Conservation (phyloP, 768 basidiomycete genomes). For the Aureoboletus auriporus region DNA sequence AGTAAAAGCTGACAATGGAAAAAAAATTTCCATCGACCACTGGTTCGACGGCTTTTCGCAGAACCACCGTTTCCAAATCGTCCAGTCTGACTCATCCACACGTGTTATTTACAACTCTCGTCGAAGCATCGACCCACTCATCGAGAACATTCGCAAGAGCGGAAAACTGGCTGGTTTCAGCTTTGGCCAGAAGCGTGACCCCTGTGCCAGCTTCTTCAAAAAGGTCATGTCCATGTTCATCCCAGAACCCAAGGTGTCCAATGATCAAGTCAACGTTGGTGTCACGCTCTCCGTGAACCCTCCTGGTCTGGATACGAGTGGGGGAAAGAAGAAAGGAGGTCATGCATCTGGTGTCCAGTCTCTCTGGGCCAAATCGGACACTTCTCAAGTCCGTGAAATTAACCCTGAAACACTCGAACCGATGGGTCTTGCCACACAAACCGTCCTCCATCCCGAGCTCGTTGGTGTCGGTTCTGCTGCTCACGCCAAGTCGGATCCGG, state of each 20-base stretch:
- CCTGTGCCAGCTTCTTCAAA: slow-evolving; percentile 28
- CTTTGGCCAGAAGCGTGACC: slow-evolving; percentile 32
- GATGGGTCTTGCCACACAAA: slow-evolving; percentile 27
- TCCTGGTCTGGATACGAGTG: slow-evolving; percentile 21
- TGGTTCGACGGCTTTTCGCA: slow-evolving; percentile 42
- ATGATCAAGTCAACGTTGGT: slow-evolving; percentile 19
- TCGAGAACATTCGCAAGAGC: slow-evolving; percentile 27
- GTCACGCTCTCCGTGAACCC: slow-evolving; percentile 31
- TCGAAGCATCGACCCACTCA: slow-evolving; percentile 24
- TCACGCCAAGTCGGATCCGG: slow-evolving; percentile 35
- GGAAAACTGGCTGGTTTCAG: slow-evolving; percentile 14
- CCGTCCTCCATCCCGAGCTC: slow-evolving; percentile 29
- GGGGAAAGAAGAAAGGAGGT: slow-evolving; percentile 16
- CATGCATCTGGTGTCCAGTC: slow-evolving; percentile 25
- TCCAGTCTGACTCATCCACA: slow-evolving; percentile 16
- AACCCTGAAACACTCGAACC: slow-evolving; percentile 37
- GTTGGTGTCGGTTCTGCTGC: slow-evolving; percentile 32
- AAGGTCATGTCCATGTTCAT: slow-evolving; percentile 29
- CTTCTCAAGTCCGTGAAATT: slow-evolving; percentile 26
- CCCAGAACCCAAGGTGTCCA: slow-evolving; percentile 7
- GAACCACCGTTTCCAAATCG: slow-evolving; percentile 39
- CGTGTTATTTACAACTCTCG: slow-evolving; percentile 35
- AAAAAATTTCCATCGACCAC: slow-evolving; percentile 28
- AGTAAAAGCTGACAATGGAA: slow-evolving; percentile 17
- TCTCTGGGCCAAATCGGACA: slow-evolving; percentile 33